Conservation (phyloP, 2,329 filamentous ascomycete species). For the Tolypocladium endophyticum region DNA sequence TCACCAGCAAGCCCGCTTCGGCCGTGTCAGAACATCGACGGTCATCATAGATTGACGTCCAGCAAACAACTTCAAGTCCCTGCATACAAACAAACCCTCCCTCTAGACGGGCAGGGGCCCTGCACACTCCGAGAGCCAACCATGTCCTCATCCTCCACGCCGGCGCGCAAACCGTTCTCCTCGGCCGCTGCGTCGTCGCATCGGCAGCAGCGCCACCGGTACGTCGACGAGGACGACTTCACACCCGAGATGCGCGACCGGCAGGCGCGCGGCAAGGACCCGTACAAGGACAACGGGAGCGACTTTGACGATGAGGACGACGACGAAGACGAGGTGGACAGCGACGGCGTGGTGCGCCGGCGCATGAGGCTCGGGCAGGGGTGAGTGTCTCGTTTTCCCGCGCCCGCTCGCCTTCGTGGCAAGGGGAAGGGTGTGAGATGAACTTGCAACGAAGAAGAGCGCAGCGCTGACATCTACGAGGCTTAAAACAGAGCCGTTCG, state of each 20-base stretch:
- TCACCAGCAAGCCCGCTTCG: not conserved
- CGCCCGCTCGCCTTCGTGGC: not conserved
- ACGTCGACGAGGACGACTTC: slow-evolving; percentile 17
- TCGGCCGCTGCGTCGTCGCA: not conserved
- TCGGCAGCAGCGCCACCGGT: not conserved
- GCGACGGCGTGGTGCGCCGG: not conserved
- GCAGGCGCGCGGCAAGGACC: slow-evolving; percentile 49
- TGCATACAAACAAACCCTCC: no score
- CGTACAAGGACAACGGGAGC: slow-evolving; percentile 23
- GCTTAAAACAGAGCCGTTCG: slow-evolving; percentile 27
- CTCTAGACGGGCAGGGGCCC: no score
- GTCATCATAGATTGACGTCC: not conserved
- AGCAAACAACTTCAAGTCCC: not conserved
- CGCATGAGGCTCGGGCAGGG: not conserved
- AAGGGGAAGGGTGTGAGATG: not conserved
- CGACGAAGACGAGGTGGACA: slow-evolving; percentile 8
- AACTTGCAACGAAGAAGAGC: not conserved
- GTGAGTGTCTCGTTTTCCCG: not conserved
- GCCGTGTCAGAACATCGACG: not conserved
- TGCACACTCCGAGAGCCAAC: not conserved
- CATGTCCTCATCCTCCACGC: not conserved
- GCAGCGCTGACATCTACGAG: not conserved
- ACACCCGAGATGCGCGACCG: slow-evolving; percentile 44
- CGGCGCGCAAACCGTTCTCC: not conserved
- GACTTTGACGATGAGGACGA: slow-evolving; percentile 18